Conservation (phyloP, 108 stramenopile genomes). For the Skeletonema potamos region DNA sequence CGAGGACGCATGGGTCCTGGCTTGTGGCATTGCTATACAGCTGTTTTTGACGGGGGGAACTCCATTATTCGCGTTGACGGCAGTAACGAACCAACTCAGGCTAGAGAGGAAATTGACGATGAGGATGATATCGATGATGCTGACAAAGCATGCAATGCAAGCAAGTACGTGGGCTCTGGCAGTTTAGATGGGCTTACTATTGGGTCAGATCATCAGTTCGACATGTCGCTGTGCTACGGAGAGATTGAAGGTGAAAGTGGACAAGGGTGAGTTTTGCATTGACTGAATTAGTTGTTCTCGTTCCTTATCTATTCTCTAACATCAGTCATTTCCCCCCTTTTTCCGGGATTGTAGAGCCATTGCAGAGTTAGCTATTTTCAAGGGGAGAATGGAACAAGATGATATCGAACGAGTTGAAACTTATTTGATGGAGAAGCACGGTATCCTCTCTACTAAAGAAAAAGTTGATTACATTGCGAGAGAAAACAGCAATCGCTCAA, state of each 20-base stretch:
- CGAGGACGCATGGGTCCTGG: conserved; percentile 72
- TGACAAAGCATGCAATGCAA: conserved; percentile 7
- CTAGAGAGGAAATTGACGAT: conserved; percentile 14
- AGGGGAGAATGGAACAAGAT: conserved; percentile 49
- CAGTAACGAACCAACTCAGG: conserved; percentile 38
- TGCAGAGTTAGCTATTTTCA: conserved; percentile 79
- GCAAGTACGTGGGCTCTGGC: conserved; percentile 34
- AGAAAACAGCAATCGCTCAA: conserved; percentile 17
- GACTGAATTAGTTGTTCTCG: too few relatives aligned
- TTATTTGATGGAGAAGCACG: conserved; percentile 75
- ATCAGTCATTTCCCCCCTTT: not conserved
- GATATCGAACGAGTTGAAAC: conserved; percentile 67
- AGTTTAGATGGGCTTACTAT: conserved; percentile 78
- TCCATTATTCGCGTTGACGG: conserved; percentile 67
- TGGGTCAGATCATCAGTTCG: conserved; percentile 83
- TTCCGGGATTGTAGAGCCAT: conserved; percentile 45
- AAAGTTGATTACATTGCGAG: conserved; percentile 12
- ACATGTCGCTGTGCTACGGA: conserved; percentile 81
- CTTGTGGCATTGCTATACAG: conserved; percentile 77
- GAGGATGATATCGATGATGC: conserved; percentile 10
- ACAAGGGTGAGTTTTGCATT: conserved; percentile 27
- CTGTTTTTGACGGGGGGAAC: conserved; percentile 65
- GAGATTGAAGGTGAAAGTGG: conserved; percentile 70
- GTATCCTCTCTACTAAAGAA: conserved; percentile 42
- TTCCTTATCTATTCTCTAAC: not conserved